phyloP scores from a whole-genome alignment of 768 basidiomycete genomes.

The Russula abietina region DNA sequence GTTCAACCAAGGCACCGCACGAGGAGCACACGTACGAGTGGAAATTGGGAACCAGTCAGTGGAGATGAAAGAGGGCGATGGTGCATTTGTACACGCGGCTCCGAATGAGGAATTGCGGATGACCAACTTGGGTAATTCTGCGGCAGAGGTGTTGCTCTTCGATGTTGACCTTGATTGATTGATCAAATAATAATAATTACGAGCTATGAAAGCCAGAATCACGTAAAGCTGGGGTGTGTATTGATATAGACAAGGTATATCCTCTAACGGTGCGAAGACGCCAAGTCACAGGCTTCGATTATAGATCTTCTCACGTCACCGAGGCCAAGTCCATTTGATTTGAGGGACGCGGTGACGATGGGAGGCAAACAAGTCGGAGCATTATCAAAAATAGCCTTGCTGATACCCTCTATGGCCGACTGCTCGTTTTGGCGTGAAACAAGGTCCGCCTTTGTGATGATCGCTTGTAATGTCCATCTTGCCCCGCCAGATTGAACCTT shows the following conservation, averaged over 20 bases:
- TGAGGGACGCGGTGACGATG: slow-evolving; percentile 47
- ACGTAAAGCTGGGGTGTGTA: not conserved
- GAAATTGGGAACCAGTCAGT: slow-evolving; percentile 38
- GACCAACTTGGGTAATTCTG: slow-evolving; percentile 58
- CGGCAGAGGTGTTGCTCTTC: slow-evolving; percentile 75
- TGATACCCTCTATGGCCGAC: slow-evolving; percentile 38
- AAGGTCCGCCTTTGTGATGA: slow-evolving; percentile 67
- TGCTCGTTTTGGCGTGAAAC: slow-evolving; percentile 34
- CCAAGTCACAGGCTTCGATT: slow-evolving; percentile 49
- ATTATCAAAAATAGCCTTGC: slow-evolving; percentile 44
- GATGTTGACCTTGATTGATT: slow-evolving; percentile 47
- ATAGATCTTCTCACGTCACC: slow-evolving; percentile 54
- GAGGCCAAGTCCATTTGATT: slow-evolving; percentile 50
- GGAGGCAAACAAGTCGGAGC: slow-evolving; percentile 61
- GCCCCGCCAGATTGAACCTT: slow-evolving; percentile 34
- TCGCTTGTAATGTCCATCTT: slow-evolving; percentile 57
- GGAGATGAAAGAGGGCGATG: slow-evolving; percentile 80
- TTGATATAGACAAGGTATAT: not conserved
- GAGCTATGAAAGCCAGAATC: slow-evolving; percentile 6
- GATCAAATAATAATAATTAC: slow-evolving; percentile 4
- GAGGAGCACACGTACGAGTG: slow-evolving; percentile 55
- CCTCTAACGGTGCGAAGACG: not conserved
- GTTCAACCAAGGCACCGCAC: slow-evolving; percentile 54
- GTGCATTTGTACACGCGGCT: slow-evolving; percentile 61
- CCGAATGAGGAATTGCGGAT: slow-evolving; percentile 41